Percentiles rank a stretch among this genome's conserved stretches.
Conservation (phyloP, 1,284 basidiomycete species). For the Cronartium ribicola region DNA sequence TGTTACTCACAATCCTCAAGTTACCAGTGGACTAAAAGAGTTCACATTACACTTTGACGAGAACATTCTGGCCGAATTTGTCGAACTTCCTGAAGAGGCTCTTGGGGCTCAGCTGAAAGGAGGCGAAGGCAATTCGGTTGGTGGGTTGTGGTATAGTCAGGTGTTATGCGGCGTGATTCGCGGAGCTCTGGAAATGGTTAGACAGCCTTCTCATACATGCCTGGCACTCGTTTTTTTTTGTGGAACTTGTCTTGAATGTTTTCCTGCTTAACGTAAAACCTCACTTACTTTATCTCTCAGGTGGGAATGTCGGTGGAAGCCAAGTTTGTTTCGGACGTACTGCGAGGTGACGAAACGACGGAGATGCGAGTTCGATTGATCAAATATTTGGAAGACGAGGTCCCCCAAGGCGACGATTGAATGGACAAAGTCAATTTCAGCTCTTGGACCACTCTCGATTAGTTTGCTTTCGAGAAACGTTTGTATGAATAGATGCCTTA, state of each 20-base stretch:
- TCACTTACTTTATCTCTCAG: conserved; percentile 55
- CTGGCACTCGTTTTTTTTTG: too few relatives aligned
- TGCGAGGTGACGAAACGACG: conserved; percentile 88
- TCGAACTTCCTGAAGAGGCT: conserved; percentile 89
- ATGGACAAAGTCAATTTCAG: background rate
- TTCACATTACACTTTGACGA: conserved; percentile 88
- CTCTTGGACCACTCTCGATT: background rate
- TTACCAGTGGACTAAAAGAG: conserved; percentile 49
- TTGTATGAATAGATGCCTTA: background rate
- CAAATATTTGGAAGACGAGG: conserved; percentile 89
- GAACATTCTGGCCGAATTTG: conserved; percentile 94
- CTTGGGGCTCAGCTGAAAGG: conserved; percentile 53
- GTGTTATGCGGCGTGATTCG: conserved; percentile 88
- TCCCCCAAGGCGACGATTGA: conserved; percentile 53
- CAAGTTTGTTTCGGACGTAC: conserved; percentile 79
- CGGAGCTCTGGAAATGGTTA: conserved; percentile 93
- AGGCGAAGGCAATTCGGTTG: conserved; percentile 53
- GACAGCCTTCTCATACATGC: conserved; percentile 44
- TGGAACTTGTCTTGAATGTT: background rate
- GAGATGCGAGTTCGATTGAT: conserved; percentile 86
- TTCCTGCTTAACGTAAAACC: background rate
- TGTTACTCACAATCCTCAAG: conserved; percentile 63
- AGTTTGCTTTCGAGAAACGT: background rate
- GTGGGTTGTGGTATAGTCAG: conserved; percentile 94
- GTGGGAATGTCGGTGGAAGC: conserved; percentile 94